Evolutionary conservation across 306 rosid species (phyloP), one percentile per base, ranked within the genome.

Genomic region (Hippophae rhamnoides): DNA sequence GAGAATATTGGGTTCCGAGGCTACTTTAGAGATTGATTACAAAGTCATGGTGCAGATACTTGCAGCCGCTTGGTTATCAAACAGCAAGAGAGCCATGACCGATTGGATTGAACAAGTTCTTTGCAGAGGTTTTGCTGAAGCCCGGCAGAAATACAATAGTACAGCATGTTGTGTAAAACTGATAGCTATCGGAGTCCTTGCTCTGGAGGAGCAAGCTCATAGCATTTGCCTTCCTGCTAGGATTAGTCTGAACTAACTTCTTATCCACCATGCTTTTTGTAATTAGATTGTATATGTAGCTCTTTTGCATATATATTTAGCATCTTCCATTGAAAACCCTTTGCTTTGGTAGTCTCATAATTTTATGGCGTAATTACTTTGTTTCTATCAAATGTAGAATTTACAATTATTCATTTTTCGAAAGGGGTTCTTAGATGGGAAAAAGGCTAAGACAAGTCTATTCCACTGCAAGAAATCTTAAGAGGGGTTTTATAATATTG

Each of bases 1-100:
- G 65, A 77, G 70, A 72, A 63, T 52, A 47, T 77, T 84, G 0
- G 90, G 90, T 3, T 58, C 70, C 0, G 75, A 77, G 40, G 51
- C 63, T 51, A 10, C 26, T 53, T 77, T 93, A 51, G 95, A 84
- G 83, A 88, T 88, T 46, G 97, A 84, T 38, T 74, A 77, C 54
- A 73, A 75, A 41, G 86, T 75, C 52, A 71, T 88, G 87, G 68
- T 72, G 52, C 97, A 86, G 68, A 82, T 93, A 44, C 82, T 93
- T 13, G 99, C 95, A 47, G 95, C 99, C 38, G 66, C 82, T 14
- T 88, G 95, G 97, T 61, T 84, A 64, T 79, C 92, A 14, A 86
- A 82, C 11, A 72, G 72, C 72, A 79, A 80, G 72, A 70, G 66
- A 57, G 65, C 65, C 5, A 54, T 84, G 76, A 82, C 86, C 52